These are phyloP conservation scores for Massariosphaeria phaeospora DNA, from an alignment of 495 filamentous ascomycete genomes.

Conservation along the genomic window DNA sequence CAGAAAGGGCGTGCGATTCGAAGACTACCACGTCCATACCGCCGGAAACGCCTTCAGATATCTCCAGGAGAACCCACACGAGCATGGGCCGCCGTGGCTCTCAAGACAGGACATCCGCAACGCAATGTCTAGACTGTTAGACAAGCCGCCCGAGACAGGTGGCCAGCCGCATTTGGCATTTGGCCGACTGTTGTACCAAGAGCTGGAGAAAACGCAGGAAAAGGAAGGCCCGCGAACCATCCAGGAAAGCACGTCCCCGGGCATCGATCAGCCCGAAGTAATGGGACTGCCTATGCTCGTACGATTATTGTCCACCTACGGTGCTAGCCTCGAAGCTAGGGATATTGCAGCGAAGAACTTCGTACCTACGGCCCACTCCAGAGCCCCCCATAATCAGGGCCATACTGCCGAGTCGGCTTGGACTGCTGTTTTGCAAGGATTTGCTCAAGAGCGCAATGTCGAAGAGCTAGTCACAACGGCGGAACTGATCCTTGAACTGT, in stretches of 20 bases:
- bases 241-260: background rate
- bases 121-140: constrained; percentile 41
- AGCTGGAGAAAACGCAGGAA: constrained; percentile 44
- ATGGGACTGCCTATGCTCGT: background rate
- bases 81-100: constrained; percentile 38
- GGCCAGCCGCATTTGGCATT: constrained; percentile 47
- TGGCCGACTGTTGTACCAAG: constrained; percentile 53
- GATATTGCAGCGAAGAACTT: constrained; percentile 21
- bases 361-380: background rate
- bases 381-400: background rate
- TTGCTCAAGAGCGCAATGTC: constrained; percentile 59
- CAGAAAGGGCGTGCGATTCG: background rate
- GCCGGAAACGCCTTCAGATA: constrained; percentile 54
- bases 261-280: background rate
- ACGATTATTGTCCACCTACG: constrained; percentile 6
- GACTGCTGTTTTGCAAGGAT: constrained; percentile 58
- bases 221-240: constrained; percentile 7
- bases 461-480: constrained; percentile 48
- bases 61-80: constrained; percentile 46
- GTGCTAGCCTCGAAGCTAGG: constrained; percentile 24
- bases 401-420: constrained; percentile 42
- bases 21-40: constrained; percentile 23
- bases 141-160: constrained; percentile 42
- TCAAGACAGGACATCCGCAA: constrained; percentile 48
- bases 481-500: constrained; percentile 37